Base-by-base conservation (phyloP, 306 rosid species). In the Chamaecrista fasciculata region DNA sequence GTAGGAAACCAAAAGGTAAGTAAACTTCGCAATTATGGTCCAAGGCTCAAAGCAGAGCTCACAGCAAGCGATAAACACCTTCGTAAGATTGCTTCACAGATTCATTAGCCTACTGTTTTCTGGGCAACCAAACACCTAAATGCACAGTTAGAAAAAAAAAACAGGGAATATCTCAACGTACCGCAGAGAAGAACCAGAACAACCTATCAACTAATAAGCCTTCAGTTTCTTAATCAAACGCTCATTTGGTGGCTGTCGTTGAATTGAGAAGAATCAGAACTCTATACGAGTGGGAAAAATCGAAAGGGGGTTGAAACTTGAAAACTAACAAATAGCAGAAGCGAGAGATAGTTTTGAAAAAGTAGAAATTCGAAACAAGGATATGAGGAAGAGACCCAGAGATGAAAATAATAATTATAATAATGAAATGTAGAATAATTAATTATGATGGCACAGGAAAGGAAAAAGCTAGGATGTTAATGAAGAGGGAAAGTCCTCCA, bases 381-480 rank as follows among this genome's bases (percentile, higher is more conserved):
- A 69, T 66, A 31, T 40, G 56, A 57, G 15, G 51, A 66, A 53
- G 74, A 67, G 43, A 56, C 49, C 43, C 36, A 66, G 34, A 53
- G 43, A 53, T 39, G 23, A 69, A 68, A 71, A 73, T 9, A 31
- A 48, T 12, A 69, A 57, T 33, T n/a, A 52, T 29, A 66, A 44
- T 72, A 18, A 59, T 53, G 33, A 76, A 65, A 28, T 42, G 20
- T 18, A 19, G 21, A 46, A 79, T 26, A 24, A 53, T 67, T 26
- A 24, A 53, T 67, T 78, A 80, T 36, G 7, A 66, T 80, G 74
- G 70, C 67, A 57, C 44, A 62, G 59, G 67, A 62, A 80, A 62
- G 59, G 67, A 62, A 80, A 80, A 63, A 59, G 79, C 81, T 57
- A 68, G 66, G 74, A 78, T 68, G 62, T 59, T 56, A 47, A 62